These are phyloP conservation scores for Biancaea sappan DNA, from an alignment of 306 rosid genomes.

Conservation along the genomic window DNA sequence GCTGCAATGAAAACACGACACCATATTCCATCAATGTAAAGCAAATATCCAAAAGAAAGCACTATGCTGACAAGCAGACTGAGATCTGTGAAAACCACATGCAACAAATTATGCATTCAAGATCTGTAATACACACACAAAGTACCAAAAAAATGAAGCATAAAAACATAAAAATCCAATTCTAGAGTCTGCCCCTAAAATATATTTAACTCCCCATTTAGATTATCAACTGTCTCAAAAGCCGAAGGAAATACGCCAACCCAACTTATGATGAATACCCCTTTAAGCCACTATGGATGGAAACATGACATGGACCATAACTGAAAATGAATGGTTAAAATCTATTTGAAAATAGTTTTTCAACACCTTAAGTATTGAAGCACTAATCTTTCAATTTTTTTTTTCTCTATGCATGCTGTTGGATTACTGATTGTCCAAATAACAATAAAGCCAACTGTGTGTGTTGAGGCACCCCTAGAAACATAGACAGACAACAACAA, in stretches of 20 bases:
- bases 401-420: not conserved
- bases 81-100: slow-evolving; percentile 3
- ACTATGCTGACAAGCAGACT: not conserved
- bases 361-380: not conserved
- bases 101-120: not conserved
- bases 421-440: not conserved
- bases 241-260: not conserved
- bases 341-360: not conserved
- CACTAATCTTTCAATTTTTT: not conserved
- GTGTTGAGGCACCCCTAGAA: not conserved
- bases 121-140: not conserved
- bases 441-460: not conserved
- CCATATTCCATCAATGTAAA: not conserved
- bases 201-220: not conserved
- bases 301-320: not conserved
- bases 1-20: not conserved
- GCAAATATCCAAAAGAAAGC: not conserved
- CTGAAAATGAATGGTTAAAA: not conserved
- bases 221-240: not conserved
- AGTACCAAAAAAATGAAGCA: not conserved
- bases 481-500: not conserved
- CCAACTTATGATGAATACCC: not conserved
- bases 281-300: not conserved
- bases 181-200: not conserved
- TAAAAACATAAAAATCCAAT: not conserved